Evolutionary conservation across 768 basidiomycete genomes (phyloP).

Genomic region (Termitomyces bulborhizus): DNA sequence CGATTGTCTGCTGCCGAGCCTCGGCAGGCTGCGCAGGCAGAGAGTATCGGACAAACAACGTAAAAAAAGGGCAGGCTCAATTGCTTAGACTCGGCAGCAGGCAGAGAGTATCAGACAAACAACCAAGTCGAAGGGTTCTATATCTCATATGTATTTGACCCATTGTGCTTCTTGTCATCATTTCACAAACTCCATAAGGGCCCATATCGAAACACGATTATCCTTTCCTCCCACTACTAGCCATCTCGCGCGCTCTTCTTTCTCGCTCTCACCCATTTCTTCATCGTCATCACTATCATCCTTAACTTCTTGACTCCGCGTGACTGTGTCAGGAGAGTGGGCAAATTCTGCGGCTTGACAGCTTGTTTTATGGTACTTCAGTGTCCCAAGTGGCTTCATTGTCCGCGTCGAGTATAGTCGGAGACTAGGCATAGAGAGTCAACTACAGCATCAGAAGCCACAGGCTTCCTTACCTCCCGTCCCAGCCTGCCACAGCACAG

Average conservation of each 20-base stretch:
- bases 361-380: conserved; percentile 74
- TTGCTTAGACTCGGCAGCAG: too few relatives aligned
- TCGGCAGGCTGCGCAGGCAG: too few relatives aligned
- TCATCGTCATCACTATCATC: conserved; percentile 37
- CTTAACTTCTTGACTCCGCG: conserved; percentile 13
- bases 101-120: too few relatives aligned
- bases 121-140: too few relatives aligned
- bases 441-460: neutral
- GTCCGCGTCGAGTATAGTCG: conserved; percentile 77
- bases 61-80: too few relatives aligned
- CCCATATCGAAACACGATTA: conserved; percentile 67
- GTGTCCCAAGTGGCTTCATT: conserved; percentile 78
- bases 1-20: too few relatives aligned
- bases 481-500: conserved; percentile 91
- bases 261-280: conserved; percentile 40
- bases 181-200: conserved; percentile 46
- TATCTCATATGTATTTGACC: too few relatives aligned
- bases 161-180: neutral
- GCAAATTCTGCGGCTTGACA: conserved; percentile 78
- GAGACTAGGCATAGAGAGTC: conserved; percentile 39
- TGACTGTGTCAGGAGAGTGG: conserved; percentile 13
- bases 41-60: too few relatives aligned
- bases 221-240: conserved; percentile 43
- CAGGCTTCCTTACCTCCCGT: conserved; percentile 61
- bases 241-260: conserved; percentile 49